phyloP scores from a whole-genome alignment of 2,329 filamentous ascomycete species.

The Trichophyton benhamiae region DNA sequence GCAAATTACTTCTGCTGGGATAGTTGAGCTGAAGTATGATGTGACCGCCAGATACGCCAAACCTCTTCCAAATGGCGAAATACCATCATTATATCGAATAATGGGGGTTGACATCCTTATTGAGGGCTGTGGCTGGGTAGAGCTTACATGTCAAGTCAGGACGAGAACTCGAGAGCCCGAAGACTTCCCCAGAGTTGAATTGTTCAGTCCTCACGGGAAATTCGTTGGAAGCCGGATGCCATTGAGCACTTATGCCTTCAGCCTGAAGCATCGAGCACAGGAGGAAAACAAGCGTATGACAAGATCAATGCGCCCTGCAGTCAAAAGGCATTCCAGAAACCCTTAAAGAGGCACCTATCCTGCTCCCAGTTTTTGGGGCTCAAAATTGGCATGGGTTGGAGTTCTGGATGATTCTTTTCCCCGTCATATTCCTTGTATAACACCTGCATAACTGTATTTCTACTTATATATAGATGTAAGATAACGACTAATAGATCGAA shows the following conservation, averaged over 20 bases:
- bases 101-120: slow-evolving; percentile 74
- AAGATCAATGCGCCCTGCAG: not conserved
- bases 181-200: slow-evolving; percentile 61
- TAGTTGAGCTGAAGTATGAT: slow-evolving; percentile 64
- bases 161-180: slow-evolving; percentile 30
- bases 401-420: not conserved
- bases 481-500: not conserved
- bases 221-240: slow-evolving; percentile 12
- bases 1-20: slow-evolving; percentile 57
- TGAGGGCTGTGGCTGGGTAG: slow-evolving; percentile 88
- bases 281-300: not conserved
- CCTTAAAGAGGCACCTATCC: not conserved
- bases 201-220: slow-evolving; percentile 66
- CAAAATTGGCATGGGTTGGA: not conserved
- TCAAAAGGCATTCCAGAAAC: not conserved
- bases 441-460: not conserved
- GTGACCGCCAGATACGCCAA: slow-evolving; percentile 59
- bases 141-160: slow-evolving; percentile 71
- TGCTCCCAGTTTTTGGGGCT: not conserved
- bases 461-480: not conserved
- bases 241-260: slow-evolving; percentile 7
- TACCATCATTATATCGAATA: slow-evolving; percentile 35
- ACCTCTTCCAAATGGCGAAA: not conserved
- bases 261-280: not conserved
- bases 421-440: not conserved